Evolutionary conservation across 2,329 filamentous ascomycete species (phyloP), one percentile per base, ranked within the genome.

Genomic region (Diaporthe ilicicola): DNA sequence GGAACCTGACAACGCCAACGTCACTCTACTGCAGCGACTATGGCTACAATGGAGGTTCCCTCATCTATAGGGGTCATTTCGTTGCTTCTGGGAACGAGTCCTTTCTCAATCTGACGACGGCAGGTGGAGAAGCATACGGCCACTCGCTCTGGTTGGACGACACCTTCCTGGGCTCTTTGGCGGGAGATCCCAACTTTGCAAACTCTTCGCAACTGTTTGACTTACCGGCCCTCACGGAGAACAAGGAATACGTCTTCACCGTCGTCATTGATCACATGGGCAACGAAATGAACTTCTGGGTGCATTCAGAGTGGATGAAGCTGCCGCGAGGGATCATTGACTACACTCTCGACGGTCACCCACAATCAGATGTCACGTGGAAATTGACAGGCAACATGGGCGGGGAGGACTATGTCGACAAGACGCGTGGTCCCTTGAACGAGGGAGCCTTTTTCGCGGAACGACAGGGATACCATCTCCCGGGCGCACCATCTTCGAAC

Each of bases 251-350:
- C 77, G 84, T 90, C 29, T 79, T 93, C 76, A 93, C 91, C 0
- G 82, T 93, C 4, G 81, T 93, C 0, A 82, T 93, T 29, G 92
- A 93, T 79, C 90, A 91, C 79, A 92, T 91, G 82, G 91, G 91
- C 0, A 82, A 92, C 1, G 87, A 93, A 70, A 87, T 91, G 75
- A 88, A 90, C 82, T 81, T 81, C 13, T 54, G 29, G 17, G 85
- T 89, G 4, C 88, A 88, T 1, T 74, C 79, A 13, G 87, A 90
- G 34, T 78, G 80, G 2, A 89, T 91, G 84, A 90, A 90, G 83
- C 81, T 84, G 68, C 86, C 84, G 3, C 87, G 85, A 65, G 90
- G 86, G 37, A 86, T 92, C 71, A 78, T 91, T 39, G 81, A 88
- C 79, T 91, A 88, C 79, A 77, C 75, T 7, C 83, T 92, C 46